These are phyloP conservation scores for Lotus japonicus DNA, from an alignment of 306 rosid species.

Conservation along the genomic window DNA sequence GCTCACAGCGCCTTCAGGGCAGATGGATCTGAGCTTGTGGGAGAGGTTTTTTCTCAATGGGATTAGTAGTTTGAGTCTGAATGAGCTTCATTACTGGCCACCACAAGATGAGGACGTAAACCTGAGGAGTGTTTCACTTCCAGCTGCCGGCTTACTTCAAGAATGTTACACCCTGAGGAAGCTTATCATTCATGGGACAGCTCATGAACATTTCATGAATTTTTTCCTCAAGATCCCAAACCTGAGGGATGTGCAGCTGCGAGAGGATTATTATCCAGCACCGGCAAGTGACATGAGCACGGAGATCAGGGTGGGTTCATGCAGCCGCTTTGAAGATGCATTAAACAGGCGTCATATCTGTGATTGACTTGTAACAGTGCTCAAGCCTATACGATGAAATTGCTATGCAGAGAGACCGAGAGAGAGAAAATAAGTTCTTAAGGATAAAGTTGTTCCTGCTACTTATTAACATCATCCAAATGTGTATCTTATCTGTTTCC, in stretches of 20 bases:
- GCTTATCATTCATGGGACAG: slow-evolving; percentile 83
- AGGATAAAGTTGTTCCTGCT: not conserved
- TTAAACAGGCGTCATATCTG: slow-evolving; percentile 50
- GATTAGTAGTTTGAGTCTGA: slow-evolving; percentile 47
- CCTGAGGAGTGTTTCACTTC: slow-evolving; percentile 68
- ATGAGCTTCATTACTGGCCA: slow-evolving; percentile 85
- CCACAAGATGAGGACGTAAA: slow-evolving; percentile 82
- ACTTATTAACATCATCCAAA: not conserved
- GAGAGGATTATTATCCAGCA: slow-evolving; percentile 83
- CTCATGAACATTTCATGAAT: slow-evolving; percentile 76
- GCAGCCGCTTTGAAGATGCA: slow-evolving; percentile 87
- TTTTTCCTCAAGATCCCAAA: slow-evolving; percentile 50
- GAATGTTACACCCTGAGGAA: slow-evolving; percentile 65
- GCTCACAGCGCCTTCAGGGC: slow-evolving; percentile 68
- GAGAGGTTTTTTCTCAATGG: slow-evolving; percentile 84
- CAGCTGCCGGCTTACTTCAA: slow-evolving; percentile 71
- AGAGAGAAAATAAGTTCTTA: not conserved
- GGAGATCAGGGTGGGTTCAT: slow-evolving; percentile 83
- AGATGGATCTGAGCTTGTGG: slow-evolving; percentile 88
- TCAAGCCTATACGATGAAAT: not conserved
- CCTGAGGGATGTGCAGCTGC: slow-evolving; percentile 71
- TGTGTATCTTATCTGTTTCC: not conserved
- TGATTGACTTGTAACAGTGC: slow-evolving; percentile 33
- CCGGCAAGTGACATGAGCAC: slow-evolving; percentile 88
- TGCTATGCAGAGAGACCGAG: not conserved